Conservation (phyloP, 140 eudicot genomes). For the Cichorium intybus region DNA sequence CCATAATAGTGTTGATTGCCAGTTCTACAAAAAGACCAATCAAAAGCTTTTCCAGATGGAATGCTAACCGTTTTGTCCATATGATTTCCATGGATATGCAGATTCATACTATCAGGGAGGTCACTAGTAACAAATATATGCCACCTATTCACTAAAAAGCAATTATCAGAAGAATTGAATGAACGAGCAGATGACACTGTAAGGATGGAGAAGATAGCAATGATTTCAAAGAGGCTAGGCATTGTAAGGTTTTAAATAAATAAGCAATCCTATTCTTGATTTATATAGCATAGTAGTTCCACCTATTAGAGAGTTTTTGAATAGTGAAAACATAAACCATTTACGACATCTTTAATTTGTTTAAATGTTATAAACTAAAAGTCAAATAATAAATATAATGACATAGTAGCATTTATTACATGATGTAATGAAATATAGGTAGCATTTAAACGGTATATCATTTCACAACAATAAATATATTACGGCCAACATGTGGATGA, state of each 20-base stretch:
- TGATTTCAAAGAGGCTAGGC: background rate
- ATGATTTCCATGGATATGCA: background rate
- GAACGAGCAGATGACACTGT: background rate
- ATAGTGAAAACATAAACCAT: background rate
- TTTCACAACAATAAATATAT: no score
- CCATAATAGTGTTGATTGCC: background rate
- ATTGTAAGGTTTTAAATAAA: background rate
- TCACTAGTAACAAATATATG: background rate
- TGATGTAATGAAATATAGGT: background rate
- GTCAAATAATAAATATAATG: background rate
- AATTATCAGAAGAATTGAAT: background rate
- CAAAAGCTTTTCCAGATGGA: background rate
- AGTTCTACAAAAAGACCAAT: background rate
- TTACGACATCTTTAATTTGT: background rate
- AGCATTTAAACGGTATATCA: background rate
- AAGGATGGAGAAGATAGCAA: background rate
- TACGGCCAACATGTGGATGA: no score
- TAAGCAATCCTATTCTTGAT: background rate
- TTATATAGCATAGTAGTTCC: background rate
- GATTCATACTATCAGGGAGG: background rate
- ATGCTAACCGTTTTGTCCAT: background rate
- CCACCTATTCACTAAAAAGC: background rate
- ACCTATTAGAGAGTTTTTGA: background rate
- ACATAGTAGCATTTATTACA: background rate
- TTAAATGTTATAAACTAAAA: background rate